These are phyloP conservation scores for Solanum habrochaites DNA, from an alignment of 257 asterid genomes.

Conservation along the genomic window DNA sequence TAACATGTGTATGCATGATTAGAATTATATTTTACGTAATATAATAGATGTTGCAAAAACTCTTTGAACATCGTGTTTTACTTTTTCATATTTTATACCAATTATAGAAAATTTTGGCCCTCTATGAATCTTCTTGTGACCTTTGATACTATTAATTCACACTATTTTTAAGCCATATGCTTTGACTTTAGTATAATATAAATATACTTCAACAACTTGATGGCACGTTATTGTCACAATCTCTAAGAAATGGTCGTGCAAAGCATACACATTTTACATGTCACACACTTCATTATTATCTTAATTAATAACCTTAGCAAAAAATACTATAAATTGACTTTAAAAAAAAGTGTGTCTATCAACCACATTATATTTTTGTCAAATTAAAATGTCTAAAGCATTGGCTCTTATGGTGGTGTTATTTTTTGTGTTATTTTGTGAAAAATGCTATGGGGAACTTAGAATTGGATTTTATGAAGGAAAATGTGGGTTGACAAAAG, in stretches of 20 bases:
- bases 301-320: not conserved
- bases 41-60: too few species aligned
- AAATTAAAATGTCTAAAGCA: not conserved
- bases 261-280: not conserved
- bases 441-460: not conserved
- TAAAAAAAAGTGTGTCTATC: not conserved
- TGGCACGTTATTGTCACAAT: not conserved
- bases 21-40: accelerated
- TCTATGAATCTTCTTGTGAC: too few species aligned
- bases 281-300: not conserved
- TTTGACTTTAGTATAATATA: not conserved
- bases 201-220: not conserved
- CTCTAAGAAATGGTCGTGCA: not conserved
- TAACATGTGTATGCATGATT: accelerated
- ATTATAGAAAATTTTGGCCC: not conserved
- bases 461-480: constrained; percentile 33
- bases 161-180: not conserved
- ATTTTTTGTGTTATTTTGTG: not conserved
- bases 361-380: not conserved
- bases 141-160: not conserved
- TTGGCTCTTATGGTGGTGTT: not conserved
- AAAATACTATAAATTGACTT: not conserved
- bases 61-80: too few species aligned
- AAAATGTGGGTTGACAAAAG: constrained; percentile 19
- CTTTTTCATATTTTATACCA: not conserved